Base-by-base conservation (phyloP, 148 eudicot species). In the Selenicereus undatus region DNA sequence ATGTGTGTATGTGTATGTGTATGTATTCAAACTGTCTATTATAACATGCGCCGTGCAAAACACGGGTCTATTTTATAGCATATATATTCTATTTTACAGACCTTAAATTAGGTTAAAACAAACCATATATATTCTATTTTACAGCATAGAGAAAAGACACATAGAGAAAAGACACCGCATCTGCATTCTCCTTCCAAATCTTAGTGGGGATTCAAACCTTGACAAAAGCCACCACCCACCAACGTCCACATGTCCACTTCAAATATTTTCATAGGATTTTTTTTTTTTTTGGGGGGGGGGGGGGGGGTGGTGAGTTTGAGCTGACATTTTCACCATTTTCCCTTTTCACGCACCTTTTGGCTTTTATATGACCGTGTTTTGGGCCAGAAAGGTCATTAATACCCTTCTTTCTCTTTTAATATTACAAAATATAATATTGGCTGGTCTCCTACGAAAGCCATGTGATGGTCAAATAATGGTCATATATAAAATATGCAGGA, bases 401-500 rank as follows among this genome's bases (percentile, higher is more conserved):
- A 30, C 50, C 21, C 69, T 32, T 56, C 54, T 51, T 76, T 17
- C 13, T 81, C 42, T 35, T 60, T 52, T 29, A 18, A 6, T 10
- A 74, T 2, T 17, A 52, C 10, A 64, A 78, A 21, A 77, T 26
- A 39, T 22, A 36, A 65, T 8, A 6, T 22, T n/a, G 24, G 12
- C 39, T 65, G 79, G 73, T 81, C 21, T 45, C 52, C 20, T 81
- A 76, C 72, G 81, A 29, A 9, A 58, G 60, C 73, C 84, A 82
- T 82, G 84, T 82, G 84, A 71, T 7, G 65, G 77, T 82, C 81
- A 71, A 82, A 82, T 82, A 70, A 77, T 81, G 80, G 83, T 81
- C 80, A 69, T 69, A 16, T 71, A 71, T 58, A 36, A 20, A 1
- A 43, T 54, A 27, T 35, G 52, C 72, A 75, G 52, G 76, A 51